Evolutionary conservation across 805 yeast genomes (phyloP).

Genomic region (Yamadazyma akitaensis): DNA sequence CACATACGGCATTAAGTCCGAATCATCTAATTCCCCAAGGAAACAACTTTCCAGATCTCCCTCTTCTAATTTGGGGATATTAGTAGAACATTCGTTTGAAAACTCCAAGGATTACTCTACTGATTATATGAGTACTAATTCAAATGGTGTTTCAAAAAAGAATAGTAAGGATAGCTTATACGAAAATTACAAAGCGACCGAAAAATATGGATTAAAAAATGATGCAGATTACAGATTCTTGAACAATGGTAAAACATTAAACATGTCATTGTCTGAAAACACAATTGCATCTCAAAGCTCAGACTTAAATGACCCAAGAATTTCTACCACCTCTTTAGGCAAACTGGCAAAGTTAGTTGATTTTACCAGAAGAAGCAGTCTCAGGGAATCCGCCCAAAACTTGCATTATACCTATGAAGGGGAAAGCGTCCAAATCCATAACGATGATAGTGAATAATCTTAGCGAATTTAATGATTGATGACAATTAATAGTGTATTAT

Average conservation of each 20-base stretch:
- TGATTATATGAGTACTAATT: conserved; percentile 8
- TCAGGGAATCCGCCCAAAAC: conserved; percentile 38
- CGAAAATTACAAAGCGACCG: conserved; percentile 30
- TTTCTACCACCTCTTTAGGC: conserved; percentile 18
- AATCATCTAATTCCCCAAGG: conserved; percentile 9
- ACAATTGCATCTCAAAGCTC: conserved; percentile 18
- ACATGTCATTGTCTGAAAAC: conserved; percentile 18
- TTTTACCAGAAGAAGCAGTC: conserved; percentile 43
- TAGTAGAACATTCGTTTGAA: conserved; percentile 28
- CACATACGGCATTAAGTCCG: not conserved
- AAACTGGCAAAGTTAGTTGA: conserved; percentile 44
- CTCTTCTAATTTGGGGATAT: conserved; percentile 25
- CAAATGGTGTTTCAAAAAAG: conserved; percentile 1
- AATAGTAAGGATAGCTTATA: conserved; percentile 16
- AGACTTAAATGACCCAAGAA: conserved; percentile 10
- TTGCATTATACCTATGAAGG: conserved; percentile 28
- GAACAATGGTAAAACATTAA: conserved; percentile 13
- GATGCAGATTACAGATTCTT: conserved; percentile 9
- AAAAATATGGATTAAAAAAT: conserved; percentile 23
- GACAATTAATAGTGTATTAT: conserved; percentile 8
- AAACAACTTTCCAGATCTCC: conserved; percentile 21
- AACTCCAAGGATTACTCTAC: conserved; percentile 11
- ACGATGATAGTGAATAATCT: conserved; percentile 5
- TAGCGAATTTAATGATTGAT: conserved; percentile 1
- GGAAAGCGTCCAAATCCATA: conserved; percentile 29